Base-by-base conservation (phyloP, 345 rosid genomes). In the Trapa incisa region DNA sequence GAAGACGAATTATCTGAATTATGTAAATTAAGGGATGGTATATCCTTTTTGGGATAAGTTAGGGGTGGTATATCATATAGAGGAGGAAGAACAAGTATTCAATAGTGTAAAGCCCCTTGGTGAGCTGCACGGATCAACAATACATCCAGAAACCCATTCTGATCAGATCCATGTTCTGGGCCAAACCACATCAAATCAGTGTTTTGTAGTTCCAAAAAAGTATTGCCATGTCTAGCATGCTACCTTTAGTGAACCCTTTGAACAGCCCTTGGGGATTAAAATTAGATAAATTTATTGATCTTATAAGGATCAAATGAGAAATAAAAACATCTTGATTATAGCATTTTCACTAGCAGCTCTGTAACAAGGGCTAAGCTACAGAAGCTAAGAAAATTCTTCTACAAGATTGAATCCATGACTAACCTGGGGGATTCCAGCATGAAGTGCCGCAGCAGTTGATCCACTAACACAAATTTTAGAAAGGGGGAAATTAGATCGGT, bases 401-500 rank as follows among this genome's bases (percentile, higher is more conserved):
- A 8, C 17, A 15, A 48, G 12, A 6, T 53, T 5, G 37, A 43
- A 45, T 57, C 56, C 42, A 42, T 47, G 67, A 77, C 79, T 50
- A 69, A 89, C 98, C 96, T 92, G 95, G 3, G 95, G 91, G 68
- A 85, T 83, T 72, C 96, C 96, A 32, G 84, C 88, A 60, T 79
- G 74, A 47, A 92, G 84, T 43, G 96, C 98, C 29, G 98, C 95
- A 43, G 96, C 91, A 37, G 90, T 85, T 56, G 98, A 89, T 71
- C 98, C 96, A 47, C 98, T 89, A 67, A 43, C 29, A 16, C 38
- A 13, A 33, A 42, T 53, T 71, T 45, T 22, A 36, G 43, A 42
- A 41, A 35, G 17, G 39, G 15, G 65, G 52, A 15, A 22, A 57
- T 69, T 32, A 61, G 72, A 35, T 29, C 37, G 0, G 4, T 41